Evolutionary conservation across 139 green algal genomes (phyloP).

Genomic region (Chloropicon primus): DNA sequence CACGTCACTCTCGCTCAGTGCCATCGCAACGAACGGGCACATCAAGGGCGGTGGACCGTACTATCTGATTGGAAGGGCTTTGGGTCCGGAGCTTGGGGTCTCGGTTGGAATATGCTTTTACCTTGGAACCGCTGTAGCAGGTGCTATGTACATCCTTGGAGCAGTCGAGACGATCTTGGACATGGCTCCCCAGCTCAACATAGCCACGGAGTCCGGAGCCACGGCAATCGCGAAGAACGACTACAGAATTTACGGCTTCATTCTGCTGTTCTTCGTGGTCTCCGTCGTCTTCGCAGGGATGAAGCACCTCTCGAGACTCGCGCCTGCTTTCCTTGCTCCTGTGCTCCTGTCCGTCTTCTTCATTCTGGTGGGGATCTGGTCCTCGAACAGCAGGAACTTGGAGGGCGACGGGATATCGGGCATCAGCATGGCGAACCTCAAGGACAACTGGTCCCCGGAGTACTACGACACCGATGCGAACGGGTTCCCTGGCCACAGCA

Average conservation of each 20-base stretch:
- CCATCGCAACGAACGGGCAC: slow-evolving; percentile 26
- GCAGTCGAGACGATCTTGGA: slow-evolving; percentile 24
- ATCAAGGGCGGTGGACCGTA: slow-evolving; percentile 26
- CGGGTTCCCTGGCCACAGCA: slow-evolving; percentile 12
- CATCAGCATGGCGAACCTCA: slow-evolving; percentile 12
- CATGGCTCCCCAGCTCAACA: slow-evolving; percentile 7
- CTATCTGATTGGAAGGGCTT: slow-evolving; percentile 23
- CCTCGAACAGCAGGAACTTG: not conserved
- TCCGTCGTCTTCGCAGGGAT: slow-evolving; percentile 15
- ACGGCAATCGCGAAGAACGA: slow-evolving; percentile 13
- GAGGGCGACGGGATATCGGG: slow-evolving; percentile 17
- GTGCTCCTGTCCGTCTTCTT: slow-evolving; percentile 17
- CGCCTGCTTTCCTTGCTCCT: slow-evolving; percentile 23
- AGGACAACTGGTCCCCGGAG: slow-evolving; percentile 17
- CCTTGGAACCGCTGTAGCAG: slow-evolving; percentile 24
- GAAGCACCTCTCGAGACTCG: slow-evolving; percentile 12
- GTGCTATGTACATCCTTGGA: slow-evolving; percentile 26
- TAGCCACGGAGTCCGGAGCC: not conserved
- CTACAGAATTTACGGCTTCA: slow-evolving; percentile 24
- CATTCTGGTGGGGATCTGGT: slow-evolving; percentile 22
- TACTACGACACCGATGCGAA: slow-evolving; percentile 24
- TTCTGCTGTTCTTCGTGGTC: slow-evolving; percentile 15
- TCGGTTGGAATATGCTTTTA: slow-evolving; percentile 31
- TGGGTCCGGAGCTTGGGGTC: slow-evolving; percentile 28
- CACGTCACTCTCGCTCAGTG: slow-evolving; percentile 23